Base-by-base conservation (phyloP, 1,284 basidiomycete species). In the Psilocybe mexicana region DNA sequence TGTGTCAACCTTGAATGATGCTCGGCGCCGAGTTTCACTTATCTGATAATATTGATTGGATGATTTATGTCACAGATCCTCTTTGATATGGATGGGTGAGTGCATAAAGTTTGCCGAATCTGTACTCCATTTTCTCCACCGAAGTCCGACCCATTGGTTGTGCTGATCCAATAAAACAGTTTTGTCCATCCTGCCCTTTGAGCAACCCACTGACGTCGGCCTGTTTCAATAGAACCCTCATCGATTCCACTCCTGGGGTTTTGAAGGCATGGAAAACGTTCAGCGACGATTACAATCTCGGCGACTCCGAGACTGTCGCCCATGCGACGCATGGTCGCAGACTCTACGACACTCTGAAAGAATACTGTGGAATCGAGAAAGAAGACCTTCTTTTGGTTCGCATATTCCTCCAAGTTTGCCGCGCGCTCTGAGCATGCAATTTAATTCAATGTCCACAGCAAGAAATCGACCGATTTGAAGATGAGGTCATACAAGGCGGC, bases 241-340 rank as follows among this genome's bases (percentile, higher is more conserved):
- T 89, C 58, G 87, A 90, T 71, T 88, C 87, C 2, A 89, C 87
- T 6, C 86, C 86, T 2, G 88, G 88, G 4, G 82, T 89, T 24
- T 62, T 83, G 50, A 77, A 78, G 63, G 85, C 86, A 12, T 90
- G 87, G 87, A 72, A 77, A 48, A 79, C 71, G 43, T 90, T 88
- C 65, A 75, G 78, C 33, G 75, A 72, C 43, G 78, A 84, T 52
- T 88, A 88, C 64, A 72, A 76, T 55, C 78, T 89, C 30, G 78
- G 76, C 10, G 79, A 86, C 62, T 77, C 72, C 43, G 63, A 66
- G 35, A 71, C 68, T n/a, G 78, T 81, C 26, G 76, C 80, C 4
- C 80, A 85, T 63, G 74, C 80, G 3, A 83, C 87, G 0, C 90
- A 92, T 69, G 90, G 90, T n/a, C 79, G 88, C 53, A 78, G 90